These are phyloP conservation scores for Cladosporium sp. DNA, from an alignment of 2,329 filamentous ascomycete species.

Conservation along the genomic window DNA sequence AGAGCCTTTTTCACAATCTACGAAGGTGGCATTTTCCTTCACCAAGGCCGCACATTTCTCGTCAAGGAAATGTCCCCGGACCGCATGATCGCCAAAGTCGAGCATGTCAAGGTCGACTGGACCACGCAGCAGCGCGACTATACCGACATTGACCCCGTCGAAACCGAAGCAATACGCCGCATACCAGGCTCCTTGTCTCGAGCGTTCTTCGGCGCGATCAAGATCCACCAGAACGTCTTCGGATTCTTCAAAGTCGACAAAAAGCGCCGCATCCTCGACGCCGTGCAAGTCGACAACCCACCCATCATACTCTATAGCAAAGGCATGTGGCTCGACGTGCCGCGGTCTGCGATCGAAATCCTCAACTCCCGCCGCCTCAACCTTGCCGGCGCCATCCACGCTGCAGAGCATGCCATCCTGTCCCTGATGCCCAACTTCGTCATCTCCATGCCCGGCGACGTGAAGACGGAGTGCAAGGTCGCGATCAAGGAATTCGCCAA, in stretches of 20 bases:
- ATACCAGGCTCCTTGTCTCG: conserved; percentile 59
- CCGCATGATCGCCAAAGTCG: conserved; percentile 75
- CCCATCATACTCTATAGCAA: conserved; percentile 79
- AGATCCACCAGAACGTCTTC: conserved; percentile 82
- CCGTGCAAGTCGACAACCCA: conserved; percentile 86
- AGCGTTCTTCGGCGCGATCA: conserved; percentile 81
- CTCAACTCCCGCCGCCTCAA: conserved; percentile 67
- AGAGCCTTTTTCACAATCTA: conserved; percentile 95
- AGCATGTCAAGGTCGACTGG: conserved; percentile 88
- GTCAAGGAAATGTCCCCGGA: conserved; percentile 84
- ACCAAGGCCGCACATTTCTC: conserved; percentile 89
- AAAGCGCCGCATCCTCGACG: conserved; percentile 77
- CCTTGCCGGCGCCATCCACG: conserved; percentile 84
- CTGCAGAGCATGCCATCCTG: conserved; percentile 86
- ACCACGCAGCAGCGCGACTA: conserved; percentile 88
- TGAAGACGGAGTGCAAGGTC: conserved; percentile 90
- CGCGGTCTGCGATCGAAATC: conserved; percentile 70
- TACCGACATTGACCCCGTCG: conserved; percentile 88
- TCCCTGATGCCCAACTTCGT: conserved; percentile 86
- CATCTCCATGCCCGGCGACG: conserved; percentile 80
- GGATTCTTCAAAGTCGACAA: conserved; percentile 97
- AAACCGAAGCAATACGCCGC: conserved; percentile 78
- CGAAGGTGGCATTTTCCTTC: conserved; percentile 92
- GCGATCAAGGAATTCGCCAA: conserved; percentile 80
- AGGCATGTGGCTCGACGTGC: conserved; percentile 94